phyloP scores from a whole-genome alignment of 2,329 filamentous ascomycete genomes.

The Curvularia lunata region DNA sequence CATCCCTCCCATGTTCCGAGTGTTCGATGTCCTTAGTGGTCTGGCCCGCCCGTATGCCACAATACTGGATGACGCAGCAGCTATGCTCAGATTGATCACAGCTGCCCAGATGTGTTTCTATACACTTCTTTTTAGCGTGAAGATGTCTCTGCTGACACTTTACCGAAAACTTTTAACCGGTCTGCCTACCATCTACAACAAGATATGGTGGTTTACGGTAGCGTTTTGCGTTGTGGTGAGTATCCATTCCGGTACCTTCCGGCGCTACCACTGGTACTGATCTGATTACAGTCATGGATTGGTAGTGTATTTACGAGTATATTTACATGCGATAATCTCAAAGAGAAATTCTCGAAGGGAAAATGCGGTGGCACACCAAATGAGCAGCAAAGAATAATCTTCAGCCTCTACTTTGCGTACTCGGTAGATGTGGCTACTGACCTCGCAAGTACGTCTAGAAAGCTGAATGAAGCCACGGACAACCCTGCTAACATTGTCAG shows the following conservation, averaged over 20 bases:
- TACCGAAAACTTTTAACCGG: slow-evolving; percentile 43
- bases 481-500: slow-evolving; percentile 18
- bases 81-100: slow-evolving; percentile 47
- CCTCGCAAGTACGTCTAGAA: slow-evolving; percentile 33
- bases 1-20: slow-evolving; percentile 40
- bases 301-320: slow-evolving; percentile 46
- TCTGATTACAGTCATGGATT: slow-evolving; percentile 37
- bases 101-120: slow-evolving; percentile 44
- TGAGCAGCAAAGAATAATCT: slow-evolving; percentile 18
- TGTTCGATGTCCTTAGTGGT: slow-evolving; percentile 34
- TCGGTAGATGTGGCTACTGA: slow-evolving; percentile 46
- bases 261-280: neutral
- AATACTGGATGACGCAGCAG: slow-evolving; percentile 35
- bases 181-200: slow-evolving; percentile 33
- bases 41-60: slow-evolving; percentile 35
- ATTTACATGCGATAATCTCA: slow-evolving; percentile 46
- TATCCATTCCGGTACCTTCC: neutral
- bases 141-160: slow-evolving; percentile 38
- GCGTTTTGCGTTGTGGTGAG: slow-evolving; percentile 29
- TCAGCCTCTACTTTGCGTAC: slow-evolving; percentile 46
- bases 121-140: slow-evolving; percentile 13
- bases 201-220: slow-evolving; percentile 48
- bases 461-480: neutral
- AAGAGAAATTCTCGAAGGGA: slow-evolving; percentile 45
- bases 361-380: slow-evolving; percentile 29